Evolutionary conservation across 1,139 yeast species (phyloP), one percentile per base, ranked within the genome.

Genomic region (Torulaspora pretoriensis): DNA sequence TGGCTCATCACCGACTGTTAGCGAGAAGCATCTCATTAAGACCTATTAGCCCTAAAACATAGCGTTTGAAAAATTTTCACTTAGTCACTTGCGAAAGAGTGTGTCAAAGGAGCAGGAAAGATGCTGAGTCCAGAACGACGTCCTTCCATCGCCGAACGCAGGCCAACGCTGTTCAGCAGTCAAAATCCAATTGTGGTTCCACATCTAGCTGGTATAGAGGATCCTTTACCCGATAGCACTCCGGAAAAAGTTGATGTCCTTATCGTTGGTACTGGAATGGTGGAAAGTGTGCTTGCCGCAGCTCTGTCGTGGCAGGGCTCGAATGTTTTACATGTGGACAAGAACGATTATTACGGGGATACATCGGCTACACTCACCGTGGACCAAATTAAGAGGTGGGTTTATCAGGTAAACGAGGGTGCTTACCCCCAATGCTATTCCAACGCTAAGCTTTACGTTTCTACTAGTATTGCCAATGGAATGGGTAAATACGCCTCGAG

Each of bases 241-340:
- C 77, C 86, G 10, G 83, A 81, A 43, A 74, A 78, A 47, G 87
- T 88, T 58, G 99, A 92, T 61, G 96, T 92, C 22, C 73, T 92
- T 37, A 83, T 92, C 46, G 76, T 85, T 55, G 98, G 99, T 28
- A 92, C 98, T 0, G 97, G 97, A 1, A 72, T 94, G 38, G 82
- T 81, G 3, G 96, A 94, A 65, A 79, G 89, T 56, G 81, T 94
- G 10, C 69, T 90, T 45, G 96, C 97, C 0, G 96, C 97, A 3
- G 92, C 97, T 0, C 72, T 92, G 45, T 84, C 97, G 12, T 92
- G 98, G 97, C 96, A 88, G 59, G 97, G 97, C 10, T 82, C 92
- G 13, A 81, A 76, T 52, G 97, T 92, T 13, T 72, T 92, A 44
- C 98, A 92, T 64, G 79, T 92, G 38, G 98, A 92, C 64, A 72